A percentile compares a stretch with the other conserved stretches of the same genome.
Evolutionary conservation across 2,329 filamentous ascomycete species (phyloP).

Genomic region (Ophiognomonia clavigignenti-juglandacearum): DNA sequence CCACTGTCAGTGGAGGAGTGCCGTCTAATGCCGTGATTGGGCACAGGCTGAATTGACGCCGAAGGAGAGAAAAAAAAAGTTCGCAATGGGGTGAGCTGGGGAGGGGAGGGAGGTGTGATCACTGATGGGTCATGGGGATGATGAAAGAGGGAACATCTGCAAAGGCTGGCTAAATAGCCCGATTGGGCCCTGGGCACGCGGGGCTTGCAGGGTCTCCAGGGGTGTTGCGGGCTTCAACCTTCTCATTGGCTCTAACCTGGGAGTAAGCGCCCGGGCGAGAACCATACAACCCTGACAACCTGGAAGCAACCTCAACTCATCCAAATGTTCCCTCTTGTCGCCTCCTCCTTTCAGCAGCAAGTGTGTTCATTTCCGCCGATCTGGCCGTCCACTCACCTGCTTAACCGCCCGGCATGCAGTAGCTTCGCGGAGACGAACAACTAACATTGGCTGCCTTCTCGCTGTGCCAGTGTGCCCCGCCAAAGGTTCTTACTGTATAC

Average conservation of each 20-base stretch:
- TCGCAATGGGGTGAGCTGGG: conserved; percentile 3
- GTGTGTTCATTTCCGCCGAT: conserved; percentile 4
- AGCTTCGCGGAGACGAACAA: conserved; percentile 24
- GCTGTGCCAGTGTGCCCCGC: not conserved
- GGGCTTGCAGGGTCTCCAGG: too few relatives aligned
- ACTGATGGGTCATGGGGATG: too few relatives aligned
- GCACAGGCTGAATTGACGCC: not conserved
- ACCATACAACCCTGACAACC: too few relatives aligned
- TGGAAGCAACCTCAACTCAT: too few relatives aligned
- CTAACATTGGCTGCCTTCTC: conserved; percentile 22
- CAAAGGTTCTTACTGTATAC: too few relatives aligned
- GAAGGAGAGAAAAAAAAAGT: not conserved
- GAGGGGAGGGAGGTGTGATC: too few relatives aligned
- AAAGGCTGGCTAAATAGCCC: not conserved
- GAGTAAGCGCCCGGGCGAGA: conserved; percentile 31
- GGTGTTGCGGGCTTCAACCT: too few relatives aligned
- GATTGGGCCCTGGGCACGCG: too few relatives aligned
- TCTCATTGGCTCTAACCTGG: too few relatives aligned
- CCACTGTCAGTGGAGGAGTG: not conserved
- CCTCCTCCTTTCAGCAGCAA: too few relatives aligned
- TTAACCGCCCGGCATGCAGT: conserved; percentile 38
- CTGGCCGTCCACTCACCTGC: conserved; percentile 24
- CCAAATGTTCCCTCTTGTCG: too few relatives aligned
- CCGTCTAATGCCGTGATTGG: conserved; percentile 13
- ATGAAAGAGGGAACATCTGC: not conserved